These are phyloP conservation scores for Rhazya stricta DNA, from an alignment of 257 asterid species.

Conservation along the genomic window DNA sequence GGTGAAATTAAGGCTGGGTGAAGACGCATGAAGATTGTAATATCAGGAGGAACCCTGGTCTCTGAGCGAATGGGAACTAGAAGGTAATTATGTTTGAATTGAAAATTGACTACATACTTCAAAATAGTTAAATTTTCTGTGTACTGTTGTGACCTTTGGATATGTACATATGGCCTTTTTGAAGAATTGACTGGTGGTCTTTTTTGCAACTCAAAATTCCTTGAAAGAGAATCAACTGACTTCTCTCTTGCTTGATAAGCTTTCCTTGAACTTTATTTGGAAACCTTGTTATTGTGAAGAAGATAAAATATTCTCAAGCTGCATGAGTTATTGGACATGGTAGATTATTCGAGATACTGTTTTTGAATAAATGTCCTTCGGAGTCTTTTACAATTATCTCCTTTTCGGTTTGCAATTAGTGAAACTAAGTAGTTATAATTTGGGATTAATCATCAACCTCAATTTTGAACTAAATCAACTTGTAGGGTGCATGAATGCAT, in stretches of 20 bases:
- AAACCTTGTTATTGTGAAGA: not conserved
- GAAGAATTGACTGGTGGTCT: not conserved
- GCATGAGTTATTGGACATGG: not conserved
- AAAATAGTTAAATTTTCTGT: not conserved
- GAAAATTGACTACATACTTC: not conserved
- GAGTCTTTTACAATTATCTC: not conserved
- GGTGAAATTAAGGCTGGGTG: not conserved
- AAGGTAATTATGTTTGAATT: not conserved
- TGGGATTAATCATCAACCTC: too few relatives aligned
- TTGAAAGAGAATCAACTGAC: not conserved
- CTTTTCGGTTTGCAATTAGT: not conserved
- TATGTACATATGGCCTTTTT: not conserved
- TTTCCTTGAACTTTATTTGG: not conserved
- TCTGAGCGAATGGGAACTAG: not conserved
- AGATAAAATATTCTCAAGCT: not conserved
- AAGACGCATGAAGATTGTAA: not conserved
- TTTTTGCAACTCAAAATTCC: not conserved
- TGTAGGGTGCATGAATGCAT: not conserved
- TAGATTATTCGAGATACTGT: not conserved
- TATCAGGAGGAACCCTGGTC: not conserved
- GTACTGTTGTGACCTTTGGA: not conserved
- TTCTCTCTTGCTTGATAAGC: not conserved
- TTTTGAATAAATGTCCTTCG: not conserved
- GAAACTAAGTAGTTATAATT: not conserved
- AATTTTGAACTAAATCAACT: not conserved